Evolutionary conservation across 352 stramenopile species (phyloP).

Genomic region (Pythium utonaiense): DNA sequence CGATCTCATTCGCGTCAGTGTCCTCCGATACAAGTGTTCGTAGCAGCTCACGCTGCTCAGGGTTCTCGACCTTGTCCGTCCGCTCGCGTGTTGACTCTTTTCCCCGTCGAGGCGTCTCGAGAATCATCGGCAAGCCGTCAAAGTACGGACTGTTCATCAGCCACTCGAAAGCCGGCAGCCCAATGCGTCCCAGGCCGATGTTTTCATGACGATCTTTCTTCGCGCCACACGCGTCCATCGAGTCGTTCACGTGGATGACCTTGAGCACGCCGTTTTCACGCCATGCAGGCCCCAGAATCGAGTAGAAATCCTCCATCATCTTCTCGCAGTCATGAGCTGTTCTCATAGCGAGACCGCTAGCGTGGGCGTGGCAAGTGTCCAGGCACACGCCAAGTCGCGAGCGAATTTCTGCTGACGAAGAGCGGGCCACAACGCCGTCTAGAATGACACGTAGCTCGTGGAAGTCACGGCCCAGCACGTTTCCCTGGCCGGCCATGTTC

Average conservation of each 20-base stretch:
- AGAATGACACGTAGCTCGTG: constrained; percentile 34
- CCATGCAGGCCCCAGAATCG: constrained; percentile 27
- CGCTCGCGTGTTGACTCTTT: not conserved
- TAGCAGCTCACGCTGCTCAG: constrained; percentile 5
- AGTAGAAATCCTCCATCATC: constrained; percentile 34
- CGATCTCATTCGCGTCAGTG: constrained; percentile 22
- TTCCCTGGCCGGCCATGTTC: constrained; percentile 46
- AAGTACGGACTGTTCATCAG: constrained; percentile 40
- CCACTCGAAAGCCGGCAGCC: constrained; percentile 31
- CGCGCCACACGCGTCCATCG: constrained; percentile 28
- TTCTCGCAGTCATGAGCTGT: constrained; percentile 26
- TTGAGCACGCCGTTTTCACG: constrained; percentile 27
- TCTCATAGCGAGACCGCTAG: constrained; percentile 28
- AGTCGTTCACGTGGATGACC: constrained; percentile 48
- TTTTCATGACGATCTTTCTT: constrained; percentile 39
- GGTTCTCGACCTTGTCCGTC: not conserved
- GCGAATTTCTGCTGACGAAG: not conserved
- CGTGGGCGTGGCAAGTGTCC: constrained; percentile 43
- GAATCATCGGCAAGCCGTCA: constrained; percentile 37
- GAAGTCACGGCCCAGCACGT: constrained; percentile 33
- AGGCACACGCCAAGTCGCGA: constrained; percentile 36
- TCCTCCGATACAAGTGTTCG: not conserved
- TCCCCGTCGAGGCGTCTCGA: constrained; percentile 38
- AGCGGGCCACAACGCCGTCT: constrained; percentile 12
- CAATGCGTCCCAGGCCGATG: constrained; percentile 33